Base-by-base conservation (phyloP, 2,329 filamentous ascomycete species). In the Aureobasidium sp. region DNA sequence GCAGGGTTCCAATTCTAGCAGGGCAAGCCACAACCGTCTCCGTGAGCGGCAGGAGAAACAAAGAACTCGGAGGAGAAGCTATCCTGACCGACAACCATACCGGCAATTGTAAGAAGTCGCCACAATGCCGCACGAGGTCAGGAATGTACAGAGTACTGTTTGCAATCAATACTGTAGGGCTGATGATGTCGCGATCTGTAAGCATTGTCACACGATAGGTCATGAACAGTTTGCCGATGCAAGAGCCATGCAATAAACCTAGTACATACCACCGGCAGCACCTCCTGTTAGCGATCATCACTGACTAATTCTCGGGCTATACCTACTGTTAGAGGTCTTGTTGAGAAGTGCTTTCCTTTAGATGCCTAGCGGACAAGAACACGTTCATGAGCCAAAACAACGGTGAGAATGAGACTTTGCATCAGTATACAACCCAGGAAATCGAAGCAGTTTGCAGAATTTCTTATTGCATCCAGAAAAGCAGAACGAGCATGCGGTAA, bases 211-310 rank as follows among this genome's bases (percentile, higher is more conserved):
- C 48, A 48, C 11, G 55, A 58, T 45, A 45, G 53, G 42, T 39
- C 42, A 57, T 29, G 42, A 20, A 36, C 20, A 34, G 31, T 48
- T 39, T 47, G 29, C 20, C 48, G 55, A 48, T 58, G 42, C 31
- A 15, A 22, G 44, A 39, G 42, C n/a, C 55, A 39, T 34, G 42
- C 55, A 58, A 58, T 39, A 39, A 58, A 58, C 42, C 55, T 58
- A 58, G 55, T 58, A 48, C 55, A 27, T 29, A 39, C 41, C n/a
- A 20, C 57, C 57, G 57, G 57, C 57, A 60, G 6, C 57, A 51
- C 44, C 45, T 60, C 44, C 57, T 60, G 12, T 60, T 60, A 8
- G 45, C 36, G 45, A 29, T 49, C 20, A 41, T 14, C 14, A 34
- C 11, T 60, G 57, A 60, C 57, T 49, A 49, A 60, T 42, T 25